Base-by-base conservation (phyloP, 805 yeast species). In the Sugiyamaella floridensis region DNA sequence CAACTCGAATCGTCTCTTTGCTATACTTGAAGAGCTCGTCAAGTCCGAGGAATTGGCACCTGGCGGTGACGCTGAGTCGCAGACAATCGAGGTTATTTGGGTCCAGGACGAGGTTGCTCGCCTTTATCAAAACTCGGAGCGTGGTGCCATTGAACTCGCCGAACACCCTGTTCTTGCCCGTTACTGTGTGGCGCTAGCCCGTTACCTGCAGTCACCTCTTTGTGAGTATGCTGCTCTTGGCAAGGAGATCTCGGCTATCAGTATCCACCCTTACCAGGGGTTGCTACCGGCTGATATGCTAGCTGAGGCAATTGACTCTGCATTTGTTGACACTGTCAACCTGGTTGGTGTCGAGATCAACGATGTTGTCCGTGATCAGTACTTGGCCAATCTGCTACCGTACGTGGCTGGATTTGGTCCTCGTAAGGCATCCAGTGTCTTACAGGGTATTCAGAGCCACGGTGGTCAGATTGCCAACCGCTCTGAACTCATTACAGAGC, bases 51-150 rank as follows among this genome's bases (percentile, higher is more conserved):
- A 76, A 49, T 69, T 86, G 28, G 67, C 73, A 4, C 59, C 64
- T 10, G 69, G 70, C 29, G 66, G 63, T 6, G 63, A 67, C 14
- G 62, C 64, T 18, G 64, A 64, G 47, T 65, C 58, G 48, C 71
- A 72, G 46, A 74, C 79, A 9, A 63, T 86, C 40, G 83, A 81
- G 41, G 79, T 89, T 3, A 71, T 89, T 14, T 92, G 89, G 82
- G 95, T 86, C 43, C 86, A 85, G 60, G 97, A 92, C 67, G 98
- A 93, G 67, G 88, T 95, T 29, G 97, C 98, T 0, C 76, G 95
- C 51, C 77, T 93, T 55, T 93, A 78, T 67, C 95, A 90, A 65
- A 81, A 82, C 63, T 87, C 97, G 0, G 77, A 74, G 40, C 77
- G 88, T 53, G 95, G 96, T 0, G 72, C 70, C 5, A 74, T 76